Percentiles rank a stretch among this genome's conserved stretches.
Conservation (phyloP, 495 filamentous ascomycete species). For the Hyaloscypha variabilis region DNA sequence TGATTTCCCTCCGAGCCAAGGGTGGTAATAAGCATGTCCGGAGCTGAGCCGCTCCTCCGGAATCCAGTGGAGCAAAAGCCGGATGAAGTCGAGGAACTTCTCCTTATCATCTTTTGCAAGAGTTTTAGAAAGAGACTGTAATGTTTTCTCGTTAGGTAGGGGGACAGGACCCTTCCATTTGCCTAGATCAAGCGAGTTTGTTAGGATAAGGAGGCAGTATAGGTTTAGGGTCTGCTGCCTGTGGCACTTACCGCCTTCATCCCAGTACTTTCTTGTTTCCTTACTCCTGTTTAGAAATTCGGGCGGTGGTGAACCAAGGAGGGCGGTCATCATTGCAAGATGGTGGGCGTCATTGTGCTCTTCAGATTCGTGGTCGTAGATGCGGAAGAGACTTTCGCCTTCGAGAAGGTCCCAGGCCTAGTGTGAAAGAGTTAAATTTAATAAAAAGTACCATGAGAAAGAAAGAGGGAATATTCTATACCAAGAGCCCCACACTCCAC, state of each 20-base stretch:
- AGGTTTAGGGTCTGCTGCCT: slow-evolving; percentile 3
- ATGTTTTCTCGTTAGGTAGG: slow-evolving; percentile 22
- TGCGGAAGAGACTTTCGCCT: slow-evolving; percentile 21
- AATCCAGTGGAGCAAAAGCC: slow-evolving; percentile 43
- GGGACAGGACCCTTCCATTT: slow-evolving; percentile 27
- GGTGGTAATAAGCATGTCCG: slow-evolving; percentile 31
- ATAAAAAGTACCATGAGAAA: slow-evolving; percentile 15
- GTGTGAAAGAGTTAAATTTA: slow-evolving; percentile 15
- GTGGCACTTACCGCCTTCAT: slow-evolving; percentile 13
- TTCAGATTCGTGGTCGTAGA: slow-evolving; percentile 22
- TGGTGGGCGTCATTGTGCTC: slow-evolving; percentile 29
- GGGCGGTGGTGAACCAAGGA: slow-evolving; percentile 34
- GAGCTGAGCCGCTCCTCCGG: slow-evolving; percentile 45
- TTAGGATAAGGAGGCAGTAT: slow-evolving; percentile 20
- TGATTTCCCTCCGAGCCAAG: slow-evolving; percentile 9
- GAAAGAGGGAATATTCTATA: slow-evolving; percentile 15
- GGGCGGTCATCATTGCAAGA: slow-evolving; percentile 38
- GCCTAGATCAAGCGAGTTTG: slow-evolving; percentile 22
- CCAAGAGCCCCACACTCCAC: slow-evolving; percentile 26
- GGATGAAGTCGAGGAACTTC: slow-evolving; percentile 44
- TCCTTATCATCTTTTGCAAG: slow-evolving; percentile 43
- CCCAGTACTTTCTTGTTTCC: slow-evolving; percentile 20
- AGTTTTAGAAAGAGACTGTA: slow-evolving; percentile 25
- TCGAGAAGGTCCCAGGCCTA: slow-evolving; percentile 30
- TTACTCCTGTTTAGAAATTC: slow-evolving; percentile 23